These are phyloP conservation scores for Coccomyxa sp. DNA, from an alignment of 139 green algal species.

Conservation along the genomic window DNA sequence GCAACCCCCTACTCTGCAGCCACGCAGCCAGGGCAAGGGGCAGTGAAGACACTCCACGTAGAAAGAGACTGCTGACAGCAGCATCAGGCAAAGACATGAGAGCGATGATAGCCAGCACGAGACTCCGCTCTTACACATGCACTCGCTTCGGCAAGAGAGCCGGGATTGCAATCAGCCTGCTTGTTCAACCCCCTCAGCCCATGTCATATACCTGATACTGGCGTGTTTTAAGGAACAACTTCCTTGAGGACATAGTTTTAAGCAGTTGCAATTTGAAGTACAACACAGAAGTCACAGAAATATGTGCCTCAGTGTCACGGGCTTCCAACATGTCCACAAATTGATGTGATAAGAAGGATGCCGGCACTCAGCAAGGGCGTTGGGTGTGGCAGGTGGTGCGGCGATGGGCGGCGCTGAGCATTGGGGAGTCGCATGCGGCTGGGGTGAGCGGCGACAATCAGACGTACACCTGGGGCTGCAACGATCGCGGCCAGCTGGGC, in stretches of 20 bases:
- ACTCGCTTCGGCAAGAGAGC: not conserved
- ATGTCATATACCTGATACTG: too few species aligned
- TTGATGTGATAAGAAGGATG: not conserved
- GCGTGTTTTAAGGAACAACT: too few species aligned
- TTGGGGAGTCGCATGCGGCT: slow-evolving; percentile 60
- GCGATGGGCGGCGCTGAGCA: slow-evolving; percentile 63
- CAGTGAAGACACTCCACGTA: not conserved
- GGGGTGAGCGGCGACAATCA: slow-evolving; percentile 62
- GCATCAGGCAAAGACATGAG: not conserved
- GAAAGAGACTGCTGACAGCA: not conserved
- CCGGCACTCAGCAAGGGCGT: not conserved
- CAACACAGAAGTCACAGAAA: too few species aligned
- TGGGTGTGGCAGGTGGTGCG: slow-evolving; percentile 30
- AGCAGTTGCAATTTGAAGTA: too few species aligned
- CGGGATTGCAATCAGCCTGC: too few species aligned
- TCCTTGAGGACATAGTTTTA: too few species aligned
- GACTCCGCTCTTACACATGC: not conserved
- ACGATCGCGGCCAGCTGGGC: slow-evolving; percentile 56
- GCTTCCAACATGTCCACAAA: too few species aligned
- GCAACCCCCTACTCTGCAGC: not conserved
- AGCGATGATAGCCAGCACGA: not conserved
- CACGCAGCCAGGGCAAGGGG: not conserved
- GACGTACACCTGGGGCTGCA: slow-evolving; percentile 78
- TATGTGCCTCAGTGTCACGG: too few species aligned
- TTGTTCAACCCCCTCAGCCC: too few species aligned